phyloP scores from a whole-genome alignment of 2,329 filamentous ascomycete genomes.

The Emmonsiellopsis sp. region DNA sequence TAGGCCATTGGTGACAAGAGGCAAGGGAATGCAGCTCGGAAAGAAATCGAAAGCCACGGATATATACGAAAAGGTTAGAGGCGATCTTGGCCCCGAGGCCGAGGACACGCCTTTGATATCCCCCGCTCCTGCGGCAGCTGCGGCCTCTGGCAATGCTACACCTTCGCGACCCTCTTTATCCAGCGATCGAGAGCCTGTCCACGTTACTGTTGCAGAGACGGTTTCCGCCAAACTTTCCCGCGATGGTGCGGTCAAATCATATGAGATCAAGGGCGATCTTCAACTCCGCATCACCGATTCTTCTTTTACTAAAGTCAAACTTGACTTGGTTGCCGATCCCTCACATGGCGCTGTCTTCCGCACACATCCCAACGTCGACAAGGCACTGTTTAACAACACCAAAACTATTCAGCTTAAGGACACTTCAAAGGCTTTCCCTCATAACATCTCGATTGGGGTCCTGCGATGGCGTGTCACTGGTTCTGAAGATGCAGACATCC shows the following conservation, averaged over 20 bases:
- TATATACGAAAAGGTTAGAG: slow-evolving; percentile 92
- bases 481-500: slow-evolving; percentile 69
- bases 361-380: slow-evolving; percentile 95
- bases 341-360: slow-evolving; percentile 84
- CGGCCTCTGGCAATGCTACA: slow-evolving; percentile 39
- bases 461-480: slow-evolving; percentile 78
- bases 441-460: slow-evolving; percentile 88
- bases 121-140: slow-evolving; percentile 43
- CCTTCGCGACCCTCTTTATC: slow-evolving; percentile 56
- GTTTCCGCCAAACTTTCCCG: slow-evolving; percentile 82
- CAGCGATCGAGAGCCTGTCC: slow-evolving; percentile 72
- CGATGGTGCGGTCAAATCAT: slow-evolving; percentile 76
- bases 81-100: slow-evolving; percentile 77
- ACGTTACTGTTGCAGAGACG: slow-evolving; percentile 79
- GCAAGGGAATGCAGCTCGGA: slow-evolving; percentile 97
- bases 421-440: slow-evolving; percentile 76
- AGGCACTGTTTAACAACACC: slow-evolving; percentile 69
- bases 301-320: slow-evolving; percentile 82
- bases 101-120: slow-evolving; percentile 68
- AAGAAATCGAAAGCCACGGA: slow-evolving; percentile 98
- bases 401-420: slow-evolving; percentile 89
- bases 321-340: slow-evolving; percentile 66
- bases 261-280: slow-evolving; percentile 85
- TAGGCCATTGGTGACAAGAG: slow-evolving; percentile 57
- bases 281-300: slow-evolving; percentile 84